phyloP scores from a whole-genome alignment of 2,329 filamentous ascomycete genomes.

The Pseudogymnoascus sp. region DNA sequence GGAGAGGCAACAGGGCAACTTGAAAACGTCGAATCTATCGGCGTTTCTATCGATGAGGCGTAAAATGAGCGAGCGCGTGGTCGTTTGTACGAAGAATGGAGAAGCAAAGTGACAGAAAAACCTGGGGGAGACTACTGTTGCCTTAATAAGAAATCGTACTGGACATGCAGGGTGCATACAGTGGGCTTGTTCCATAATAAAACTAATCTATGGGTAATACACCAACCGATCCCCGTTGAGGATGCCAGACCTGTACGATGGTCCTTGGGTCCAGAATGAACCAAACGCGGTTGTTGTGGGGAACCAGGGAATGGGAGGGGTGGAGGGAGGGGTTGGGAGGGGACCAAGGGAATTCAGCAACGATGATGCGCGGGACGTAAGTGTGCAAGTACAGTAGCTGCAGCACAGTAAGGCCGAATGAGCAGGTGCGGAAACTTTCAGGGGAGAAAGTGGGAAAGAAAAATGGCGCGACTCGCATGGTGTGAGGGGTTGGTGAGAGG shows the following conservation, averaged over 20 bases:
- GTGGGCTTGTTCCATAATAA: conserved; percentile 2
- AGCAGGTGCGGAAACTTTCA: background rate
- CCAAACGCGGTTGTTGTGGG: conserved; percentile 6
- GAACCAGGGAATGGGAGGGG: background rate
- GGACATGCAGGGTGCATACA: background rate
- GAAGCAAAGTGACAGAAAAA: background rate
- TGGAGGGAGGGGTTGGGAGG: background rate
- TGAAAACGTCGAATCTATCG: background rate
- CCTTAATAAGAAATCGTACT: conserved; percentile 8
- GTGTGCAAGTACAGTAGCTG: background rate
- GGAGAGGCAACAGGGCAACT: background rate
- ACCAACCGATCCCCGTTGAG: background rate
- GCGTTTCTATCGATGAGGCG: background rate
- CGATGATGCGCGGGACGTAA: background rate
- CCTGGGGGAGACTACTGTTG: conserved; percentile 7
- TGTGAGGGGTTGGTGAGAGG: conserved; percentile 1
- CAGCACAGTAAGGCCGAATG: background rate
- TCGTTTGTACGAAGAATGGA: background rate
- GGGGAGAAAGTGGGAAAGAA: background rate
- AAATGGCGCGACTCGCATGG: background rate
- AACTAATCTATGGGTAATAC: conserved; percentile 3
- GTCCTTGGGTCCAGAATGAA: conserved; percentile 9
- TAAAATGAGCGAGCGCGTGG: background rate
- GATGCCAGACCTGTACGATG: background rate
- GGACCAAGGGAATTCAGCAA: background rate